Evolutionary conservation across 169 alveolate genomes (phyloP), one percentile per base, ranked within the genome.

Genomic region (Haemoproteus tartakovskyi): DNA sequence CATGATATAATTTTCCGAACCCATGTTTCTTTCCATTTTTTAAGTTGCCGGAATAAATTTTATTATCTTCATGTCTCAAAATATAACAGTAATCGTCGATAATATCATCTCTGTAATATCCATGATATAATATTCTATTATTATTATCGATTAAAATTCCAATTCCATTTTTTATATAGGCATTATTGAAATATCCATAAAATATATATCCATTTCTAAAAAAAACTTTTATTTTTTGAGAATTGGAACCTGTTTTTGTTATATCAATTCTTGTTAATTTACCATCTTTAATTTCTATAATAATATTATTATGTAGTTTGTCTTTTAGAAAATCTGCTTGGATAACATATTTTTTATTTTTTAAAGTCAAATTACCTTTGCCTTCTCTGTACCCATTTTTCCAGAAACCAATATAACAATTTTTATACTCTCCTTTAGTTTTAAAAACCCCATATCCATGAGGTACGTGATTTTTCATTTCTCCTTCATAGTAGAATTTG

Each of bases 321-420:
- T 74, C 84, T 29, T 74, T 74, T 38, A 18, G 8, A 43, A 74
- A 74, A 36, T 59, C 59, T 19, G 56, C 84, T 47, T 74, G 84
- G 14, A 74, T 48, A 30, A 57, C 47, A 57, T 56, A 56, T 59
- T 74, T 74, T 57, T 57, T 74, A 38, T 74, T 74, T 33, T 38
- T 56, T 50, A 74, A 45, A 59, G 54, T 18, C 14, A 74, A 40
- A 18, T 41, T 56, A 6, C 84, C 84, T 19, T 22, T 74, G 19
- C 84, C 84, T 57, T 74, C 78, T 74, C 84, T 74, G 29, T 74
- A 57, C 5, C 84, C 84, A 74, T 74, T 74, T 56, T 57, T 74
- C 84, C 84, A 74, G 46, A 18, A 74, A 2, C 84, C 84, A n/a
- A 74, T 30, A 37, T 74, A 74, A 14, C 78, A 18, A 74, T 74